Evolutionary conservation across 306 rosid genomes (phyloP), one percentile per base, ranked within the genome.

Genomic region (Neltuma alba): DNA sequence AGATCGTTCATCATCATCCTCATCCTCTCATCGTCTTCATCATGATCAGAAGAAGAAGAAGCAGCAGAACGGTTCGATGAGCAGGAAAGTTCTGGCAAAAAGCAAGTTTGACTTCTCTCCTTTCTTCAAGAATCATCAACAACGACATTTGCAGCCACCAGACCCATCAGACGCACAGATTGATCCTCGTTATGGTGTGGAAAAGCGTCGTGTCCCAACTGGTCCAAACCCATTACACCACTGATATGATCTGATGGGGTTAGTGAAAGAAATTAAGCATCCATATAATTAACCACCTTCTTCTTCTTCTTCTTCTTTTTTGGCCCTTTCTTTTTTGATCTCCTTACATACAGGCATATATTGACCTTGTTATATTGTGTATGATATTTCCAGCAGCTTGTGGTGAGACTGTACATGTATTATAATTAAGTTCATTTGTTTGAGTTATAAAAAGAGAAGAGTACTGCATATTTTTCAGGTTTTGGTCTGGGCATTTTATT

Each of bases 211-310:
- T 1, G 99, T 94, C 38, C 99, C 99, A 21, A 92, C 91, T 0
- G 99, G 99, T 84, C 99, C 99, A 50, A 94, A 94, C 61, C 99
- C 97, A 18, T 87, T 94, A 81, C 99, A 94, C 92, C 97, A 94
- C 79, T 89, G 89, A 85, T 52, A 41, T 48, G 18, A 16, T 1
- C 12, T n/a, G n/a, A 50, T 86, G 75, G 54, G 76, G 55, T 60
- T 13, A 60, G 66, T 60, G 10, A 60, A 60, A 60, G 9, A 60
- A 28, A 54, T 54, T 54, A 54, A 60, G 37, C 37, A 60, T 27
- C 7, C 37, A 60, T 28, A 60, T 60, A 60, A 60, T 60, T n/a
- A 66, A 38, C 50, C 2, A 9, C 21, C 61, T 54, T 21, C 58
- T 50, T 7, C 61, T 52, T 8, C 60, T 52, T 8, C 27, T 9